Percentiles rank a stretch among this genome's conserved stretches.
Conservation (phyloP, 1,284 basidiomycete species). For the Xerocomus nothofagi region DNA sequence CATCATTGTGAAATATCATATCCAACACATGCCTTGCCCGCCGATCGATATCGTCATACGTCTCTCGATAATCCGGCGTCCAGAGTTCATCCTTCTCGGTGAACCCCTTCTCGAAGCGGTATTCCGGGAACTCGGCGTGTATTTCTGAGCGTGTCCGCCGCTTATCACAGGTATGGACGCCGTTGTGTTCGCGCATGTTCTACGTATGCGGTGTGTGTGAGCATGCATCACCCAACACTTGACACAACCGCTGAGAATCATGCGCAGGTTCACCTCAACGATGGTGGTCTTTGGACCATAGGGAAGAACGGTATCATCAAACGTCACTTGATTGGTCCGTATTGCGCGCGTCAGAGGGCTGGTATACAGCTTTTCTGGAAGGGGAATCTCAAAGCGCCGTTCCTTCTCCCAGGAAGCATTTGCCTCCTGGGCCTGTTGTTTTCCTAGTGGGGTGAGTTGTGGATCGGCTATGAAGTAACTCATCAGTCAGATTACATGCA, state of each 20-base stretch:
- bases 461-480: slow-evolving; percentile 61
- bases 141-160: slow-evolving; percentile 59
- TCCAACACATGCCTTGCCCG: slow-evolving; percentile 63
- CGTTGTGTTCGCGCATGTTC: slow-evolving; percentile 69
- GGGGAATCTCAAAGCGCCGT: slow-evolving; percentile 48
- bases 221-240: neutral
- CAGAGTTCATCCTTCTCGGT: slow-evolving; percentile 74
- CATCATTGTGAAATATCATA: slow-evolving; percentile 53
- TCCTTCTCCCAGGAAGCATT: slow-evolving; percentile 62
- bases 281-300: slow-evolving; percentile 38
- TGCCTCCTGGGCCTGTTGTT: slow-evolving; percentile 60
- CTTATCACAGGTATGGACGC: slow-evolving; percentile 75
- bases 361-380: slow-evolving; percentile 63
- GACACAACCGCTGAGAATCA: neutral
- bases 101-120: slow-evolving; percentile 66
- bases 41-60: slow-evolving; percentile 50
- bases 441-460: slow-evolving; percentile 65
- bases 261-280: slow-evolving; percentile 46
- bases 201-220: slow-evolving; percentile 24
- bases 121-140: slow-evolving; percentile 54
- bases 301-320: slow-evolving; percentile 43
- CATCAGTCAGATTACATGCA: slow-evolving; percentile 5
- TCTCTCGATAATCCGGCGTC: slow-evolving; percentile 66
- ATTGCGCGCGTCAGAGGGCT: slow-evolving; percentile 76
- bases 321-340: slow-evolving; percentile 66